phyloP scores from a whole-genome alignment of 2,329 filamentous ascomycete species.

The Fusarium irregulare region DNA sequence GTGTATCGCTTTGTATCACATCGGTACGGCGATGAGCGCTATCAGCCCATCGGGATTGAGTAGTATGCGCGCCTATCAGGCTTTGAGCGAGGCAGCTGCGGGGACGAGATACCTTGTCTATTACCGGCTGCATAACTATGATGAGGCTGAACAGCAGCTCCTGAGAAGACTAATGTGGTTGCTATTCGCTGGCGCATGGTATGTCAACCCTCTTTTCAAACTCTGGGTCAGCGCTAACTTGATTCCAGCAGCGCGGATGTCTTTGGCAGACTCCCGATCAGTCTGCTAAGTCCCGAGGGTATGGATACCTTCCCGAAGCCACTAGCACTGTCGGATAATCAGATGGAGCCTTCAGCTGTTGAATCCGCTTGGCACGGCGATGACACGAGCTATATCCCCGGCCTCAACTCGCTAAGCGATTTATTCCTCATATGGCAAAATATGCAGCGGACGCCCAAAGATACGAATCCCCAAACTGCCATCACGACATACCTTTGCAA shows the following conservation, averaged over 20 bases:
- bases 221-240: neutral
- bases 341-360: slow-evolving; percentile 44
- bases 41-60: slow-evolving; percentile 15
- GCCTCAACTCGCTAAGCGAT: slow-evolving; percentile 49
- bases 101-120: slow-evolving; percentile 48
- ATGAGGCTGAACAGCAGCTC: slow-evolving; percentile 47
- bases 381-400: slow-evolving; percentile 48
- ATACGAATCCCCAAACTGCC: slow-evolving; percentile 12
- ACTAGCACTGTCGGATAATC: slow-evolving; percentile 45
- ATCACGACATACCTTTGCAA: slow-evolving; percentile 29
- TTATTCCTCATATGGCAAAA: slow-evolving; percentile 52
- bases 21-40: slow-evolving; percentile 44
- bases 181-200: slow-evolving; percentile 48
- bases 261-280: slow-evolving; percentile 45
- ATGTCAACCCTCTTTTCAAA: neutral
- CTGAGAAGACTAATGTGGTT: slow-evolving; percentile 52
- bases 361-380: slow-evolving; percentile 49
- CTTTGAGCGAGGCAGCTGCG: slow-evolving; percentile 43
- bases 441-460: slow-evolving; percentile 33
- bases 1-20: slow-evolving; percentile 53
- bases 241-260: slow-evolving; percentile 45
- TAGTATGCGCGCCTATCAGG: slow-evolving; percentile 39
- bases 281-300: slow-evolving; percentile 42
- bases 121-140: slow-evolving; percentile 40
- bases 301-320: slow-evolving; percentile 42